Conservation (phyloP, 345 rosid genomes). For the Bruguiera parviflora region DNA sequence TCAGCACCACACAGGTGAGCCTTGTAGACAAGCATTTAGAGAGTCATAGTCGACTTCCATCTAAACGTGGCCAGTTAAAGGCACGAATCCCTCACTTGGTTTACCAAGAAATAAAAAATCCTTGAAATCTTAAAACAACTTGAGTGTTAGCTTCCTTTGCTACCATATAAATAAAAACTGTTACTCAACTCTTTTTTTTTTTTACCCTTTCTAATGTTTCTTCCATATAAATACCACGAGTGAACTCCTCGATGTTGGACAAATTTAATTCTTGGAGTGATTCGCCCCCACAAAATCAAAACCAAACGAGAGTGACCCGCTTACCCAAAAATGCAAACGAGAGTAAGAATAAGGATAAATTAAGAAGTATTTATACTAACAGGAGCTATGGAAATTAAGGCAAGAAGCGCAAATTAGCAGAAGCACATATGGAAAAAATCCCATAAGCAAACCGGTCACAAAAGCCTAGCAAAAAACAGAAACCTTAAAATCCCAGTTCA, state of each 20-base stretch:
- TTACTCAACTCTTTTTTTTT: not conserved
- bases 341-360: not conserved
- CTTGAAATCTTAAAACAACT: conserved; percentile 1
- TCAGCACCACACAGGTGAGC: not conserved
- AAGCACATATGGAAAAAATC: conserved; percentile 1
- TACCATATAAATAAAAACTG: not conserved
- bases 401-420: conserved; percentile 1
- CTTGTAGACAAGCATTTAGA: not conserved
- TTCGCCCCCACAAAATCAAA: not conserved
- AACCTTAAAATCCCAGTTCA: not conserved
- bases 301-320: not conserved
- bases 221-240: not conserved
- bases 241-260: conserved; percentile 12
- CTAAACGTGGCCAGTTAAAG: not conserved
- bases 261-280: conserved; percentile 3
- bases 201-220: conserved; percentile 1
- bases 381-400: conserved; percentile 2
- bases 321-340: not conserved
- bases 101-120: not conserved
- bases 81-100: too few relatives aligned
- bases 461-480: conserved; percentile 20
- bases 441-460: not conserved
- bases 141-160: not conserved
- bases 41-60: not conserved
- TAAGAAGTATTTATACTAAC: conserved; percentile 7